Evolutionary conservation across 495 filamentous ascomycete species (phyloP).

Genomic region (Xylaria intraflava): DNA sequence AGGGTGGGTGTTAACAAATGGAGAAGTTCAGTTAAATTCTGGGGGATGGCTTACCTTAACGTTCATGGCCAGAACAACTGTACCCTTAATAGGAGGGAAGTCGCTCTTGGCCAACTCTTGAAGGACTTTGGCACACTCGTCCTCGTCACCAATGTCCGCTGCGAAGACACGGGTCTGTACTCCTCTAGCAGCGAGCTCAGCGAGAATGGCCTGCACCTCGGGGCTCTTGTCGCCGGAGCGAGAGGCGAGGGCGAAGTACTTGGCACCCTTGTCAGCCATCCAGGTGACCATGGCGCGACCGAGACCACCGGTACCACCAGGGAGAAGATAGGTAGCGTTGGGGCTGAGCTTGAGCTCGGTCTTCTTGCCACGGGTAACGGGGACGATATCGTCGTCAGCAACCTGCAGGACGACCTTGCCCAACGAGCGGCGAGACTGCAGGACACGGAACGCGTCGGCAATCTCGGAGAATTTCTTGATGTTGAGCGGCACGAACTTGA

Average conservation of each 20-base stretch:
- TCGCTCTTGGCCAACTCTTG: constrained; percentile 16
- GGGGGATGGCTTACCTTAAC: constrained; percentile 30
- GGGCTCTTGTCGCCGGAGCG: constrained; percentile 36
- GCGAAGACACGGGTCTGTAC: constrained; percentile 19
- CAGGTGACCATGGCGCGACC: constrained; percentile 45
- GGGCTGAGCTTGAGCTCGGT: constrained; percentile 21
- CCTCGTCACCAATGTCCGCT: constrained; percentile 31
- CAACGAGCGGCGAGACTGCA: constrained; percentile 44
- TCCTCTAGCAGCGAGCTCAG: constrained; percentile 13
- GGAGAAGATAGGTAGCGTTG: constrained; percentile 45
- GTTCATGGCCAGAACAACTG: constrained; percentile 39
- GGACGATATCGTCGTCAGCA: constrained; percentile 23
- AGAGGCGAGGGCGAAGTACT: constrained; percentile 45
- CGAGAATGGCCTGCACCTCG: constrained; percentile 16
- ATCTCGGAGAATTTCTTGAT: constrained; percentile 36
- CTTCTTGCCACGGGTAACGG: constrained; percentile 19
- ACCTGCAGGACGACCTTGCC: constrained; percentile 47
- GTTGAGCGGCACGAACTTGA: constrained; percentile 30
- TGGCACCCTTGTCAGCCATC: constrained; percentile 47
- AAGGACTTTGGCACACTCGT: constrained; percentile 10
- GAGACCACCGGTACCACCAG: constrained; percentile 51
- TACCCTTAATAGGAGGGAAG: constrained; percentile 46
- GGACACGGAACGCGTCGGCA: constrained; percentile 41
- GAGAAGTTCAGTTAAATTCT: constrained; percentile 24
- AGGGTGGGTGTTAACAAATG: constrained; percentile 1